Conservation (phyloP, 371 early-diverging fungal species). For the Chytridium lagenaria region DNA sequence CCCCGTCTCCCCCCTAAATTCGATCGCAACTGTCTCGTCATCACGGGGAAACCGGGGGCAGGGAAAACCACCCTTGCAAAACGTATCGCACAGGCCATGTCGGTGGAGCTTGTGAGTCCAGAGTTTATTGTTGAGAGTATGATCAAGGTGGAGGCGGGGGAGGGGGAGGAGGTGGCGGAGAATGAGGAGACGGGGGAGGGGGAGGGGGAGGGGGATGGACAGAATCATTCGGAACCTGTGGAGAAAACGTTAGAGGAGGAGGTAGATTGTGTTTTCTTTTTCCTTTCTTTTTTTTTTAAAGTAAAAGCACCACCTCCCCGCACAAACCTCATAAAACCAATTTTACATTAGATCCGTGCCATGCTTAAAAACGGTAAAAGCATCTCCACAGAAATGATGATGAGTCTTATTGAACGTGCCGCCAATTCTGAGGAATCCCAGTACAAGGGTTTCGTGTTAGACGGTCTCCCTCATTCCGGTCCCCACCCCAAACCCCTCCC, state of each 20-base stretch:
- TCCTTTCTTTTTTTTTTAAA: background rate
- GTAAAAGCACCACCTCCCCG: background rate
- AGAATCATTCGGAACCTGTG: background rate
- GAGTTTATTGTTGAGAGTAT: constrained; percentile 35
- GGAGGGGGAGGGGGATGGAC: constrained; percentile 8
- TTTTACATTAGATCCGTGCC: constrained; percentile 26
- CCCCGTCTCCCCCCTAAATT: constrained; percentile 14
- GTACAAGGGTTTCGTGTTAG: constrained; percentile 46
- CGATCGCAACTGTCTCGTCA: constrained; percentile 29
- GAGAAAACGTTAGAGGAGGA: background rate
- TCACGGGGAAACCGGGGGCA: constrained; percentile 44
- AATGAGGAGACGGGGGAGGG: background rate
- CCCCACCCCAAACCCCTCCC: background rate
- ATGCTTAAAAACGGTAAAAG: constrained; percentile 35
- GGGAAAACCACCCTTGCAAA: constrained; percentile 51
- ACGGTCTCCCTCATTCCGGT: constrained; percentile 43
- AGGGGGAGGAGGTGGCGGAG: constrained; percentile 7
- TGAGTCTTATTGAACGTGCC: constrained; percentile 26
- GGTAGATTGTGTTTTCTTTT: background rate
- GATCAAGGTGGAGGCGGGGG: background rate
- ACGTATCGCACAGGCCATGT: constrained; percentile 36
- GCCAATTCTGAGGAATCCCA: constrained; percentile 28
- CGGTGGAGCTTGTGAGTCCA: constrained; percentile 39
- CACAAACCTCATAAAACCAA: background rate
- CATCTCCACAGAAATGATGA: constrained; percentile 20